These are phyloP conservation scores for Albifimbria verrucaria DNA, from an alignment of 2,329 filamentous ascomycete genomes.

Conservation along the genomic window DNA sequence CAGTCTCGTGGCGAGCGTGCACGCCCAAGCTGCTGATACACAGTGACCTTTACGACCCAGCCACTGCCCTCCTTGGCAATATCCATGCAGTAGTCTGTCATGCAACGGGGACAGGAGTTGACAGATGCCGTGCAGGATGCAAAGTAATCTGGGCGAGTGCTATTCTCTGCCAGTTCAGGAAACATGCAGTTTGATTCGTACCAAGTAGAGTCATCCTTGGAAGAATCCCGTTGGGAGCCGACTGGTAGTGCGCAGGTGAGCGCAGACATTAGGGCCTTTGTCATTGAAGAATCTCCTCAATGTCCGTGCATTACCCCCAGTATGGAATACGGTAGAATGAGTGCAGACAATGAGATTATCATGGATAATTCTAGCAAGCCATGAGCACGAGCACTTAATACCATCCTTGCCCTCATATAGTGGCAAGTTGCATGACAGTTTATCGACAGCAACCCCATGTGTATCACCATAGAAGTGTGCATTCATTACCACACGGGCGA, in stretches of 20 bases:
- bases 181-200: neutral
- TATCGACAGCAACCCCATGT: conserved; percentile 4
- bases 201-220: too few species aligned
- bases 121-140: neutral
- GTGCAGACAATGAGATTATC: conserved; percentile 9
- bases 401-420: neutral
- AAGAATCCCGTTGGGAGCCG: too few species aligned
- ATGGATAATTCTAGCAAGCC: conserved; percentile 9
- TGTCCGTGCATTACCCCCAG: neutral
- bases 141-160: neutral
- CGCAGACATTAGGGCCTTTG: neutral
- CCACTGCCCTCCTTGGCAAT: neutral
- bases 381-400: neutral
- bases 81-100: conserved; percentile 8
- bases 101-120: conserved; percentile 9
- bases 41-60: conserved; percentile 8
- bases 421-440: neutral
- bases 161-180: neutral
- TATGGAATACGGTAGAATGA: neutral
- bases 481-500: conserved; percentile 11
- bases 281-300: neutral
- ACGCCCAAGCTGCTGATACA: conserved; percentile 9
- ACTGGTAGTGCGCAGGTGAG: neutral
- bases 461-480: conserved; percentile 9
- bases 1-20: conserved; percentile 8